Base-by-base conservation (phyloP, 1,284 basidiomycete species). In the Boletus semigastroideus region DNA sequence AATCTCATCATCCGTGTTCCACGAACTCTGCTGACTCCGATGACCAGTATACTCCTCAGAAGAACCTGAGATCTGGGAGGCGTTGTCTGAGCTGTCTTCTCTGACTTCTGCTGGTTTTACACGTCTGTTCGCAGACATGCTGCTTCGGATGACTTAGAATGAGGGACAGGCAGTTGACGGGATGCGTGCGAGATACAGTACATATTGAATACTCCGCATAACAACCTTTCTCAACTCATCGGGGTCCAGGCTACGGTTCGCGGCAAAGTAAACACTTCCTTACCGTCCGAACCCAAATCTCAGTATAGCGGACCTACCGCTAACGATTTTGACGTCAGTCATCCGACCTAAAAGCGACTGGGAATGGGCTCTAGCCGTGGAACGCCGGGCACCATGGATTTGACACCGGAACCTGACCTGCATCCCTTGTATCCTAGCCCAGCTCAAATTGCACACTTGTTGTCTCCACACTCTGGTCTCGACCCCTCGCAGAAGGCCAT, bases 341-440 rank as follows among this genome's bases (percentile, higher is more conserved):
- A 16, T 36, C 14, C 27, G 17, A 40, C 31, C 47, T 25, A 36
- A 37, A 53, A 55, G 41, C 19, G 37, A 34, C 27, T 22, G 27
- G 49, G n/a, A 34, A 60, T 66, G 54, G 40, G 56, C 30, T 44
- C 52, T 40, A 12, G 49, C 30, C 33, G 28, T 34, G 45, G 39
- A 46, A 37, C 50, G 12, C 44, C 64, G 16, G 48, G 54, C 13
- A 41, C 67, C 37, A 66, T 78, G 57, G 80, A 86, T 66, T 67
- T 87, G 42, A 75, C 77, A 25, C 85, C 83, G 49, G 86, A 86
- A 65, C 89, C 89, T 54, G 88, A 91, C 69, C 74, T 90, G 38
- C 79, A 84, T 65, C 89, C 87, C 42, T 68, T 90, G 40, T 90
- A 87, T 64, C 89, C 89, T 38, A 84, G 81, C 31, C 77, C 81